Conservation (phyloP, 306 rosid species). For the Cucurbita ficifolia region DNA sequence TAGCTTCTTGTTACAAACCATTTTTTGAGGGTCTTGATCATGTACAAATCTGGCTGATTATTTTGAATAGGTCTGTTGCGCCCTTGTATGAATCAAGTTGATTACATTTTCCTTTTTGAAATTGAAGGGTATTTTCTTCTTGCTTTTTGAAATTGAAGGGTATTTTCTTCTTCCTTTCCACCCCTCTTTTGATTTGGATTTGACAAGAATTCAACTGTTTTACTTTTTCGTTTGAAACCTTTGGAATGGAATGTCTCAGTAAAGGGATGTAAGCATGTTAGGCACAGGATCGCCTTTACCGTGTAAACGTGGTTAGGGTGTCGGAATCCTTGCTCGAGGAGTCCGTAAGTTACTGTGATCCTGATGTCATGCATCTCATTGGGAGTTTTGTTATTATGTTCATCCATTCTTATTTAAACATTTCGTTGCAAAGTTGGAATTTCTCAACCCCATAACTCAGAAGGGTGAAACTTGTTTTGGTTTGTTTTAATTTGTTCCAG, state of each 20-base stretch:
- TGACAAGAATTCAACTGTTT: not conserved
- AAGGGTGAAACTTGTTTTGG: not conserved
- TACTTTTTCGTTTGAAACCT: not conserved
- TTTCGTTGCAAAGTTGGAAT: not conserved
- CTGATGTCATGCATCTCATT: not conserved
- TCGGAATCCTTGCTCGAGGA: not conserved
- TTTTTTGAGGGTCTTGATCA: not conserved
- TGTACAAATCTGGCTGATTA: not conserved
- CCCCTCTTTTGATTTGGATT: not conserved
- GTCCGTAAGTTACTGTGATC: slow-evolving; percentile 6
- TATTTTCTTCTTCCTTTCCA: not conserved
- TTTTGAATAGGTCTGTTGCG: not conserved
- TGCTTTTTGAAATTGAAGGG: not conserved
- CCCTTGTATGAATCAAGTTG: not conserved
- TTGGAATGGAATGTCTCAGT: slow-evolving; percentile 3
- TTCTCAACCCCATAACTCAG: not conserved
- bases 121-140: slow-evolving; percentile 2
- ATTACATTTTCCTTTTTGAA: not conserved
- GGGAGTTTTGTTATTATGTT: not conserved
- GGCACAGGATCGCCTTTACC: slow-evolving; percentile 21
- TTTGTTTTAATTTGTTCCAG: not conserved
- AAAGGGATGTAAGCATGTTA: slow-evolving; percentile 7
- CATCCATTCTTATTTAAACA: not conserved
- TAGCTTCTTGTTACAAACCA: not conserved
- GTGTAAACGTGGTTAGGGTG: not conserved